Conservation (phyloP, 768 basidiomycete genomes). For the Termitomyces sp. region DNA sequence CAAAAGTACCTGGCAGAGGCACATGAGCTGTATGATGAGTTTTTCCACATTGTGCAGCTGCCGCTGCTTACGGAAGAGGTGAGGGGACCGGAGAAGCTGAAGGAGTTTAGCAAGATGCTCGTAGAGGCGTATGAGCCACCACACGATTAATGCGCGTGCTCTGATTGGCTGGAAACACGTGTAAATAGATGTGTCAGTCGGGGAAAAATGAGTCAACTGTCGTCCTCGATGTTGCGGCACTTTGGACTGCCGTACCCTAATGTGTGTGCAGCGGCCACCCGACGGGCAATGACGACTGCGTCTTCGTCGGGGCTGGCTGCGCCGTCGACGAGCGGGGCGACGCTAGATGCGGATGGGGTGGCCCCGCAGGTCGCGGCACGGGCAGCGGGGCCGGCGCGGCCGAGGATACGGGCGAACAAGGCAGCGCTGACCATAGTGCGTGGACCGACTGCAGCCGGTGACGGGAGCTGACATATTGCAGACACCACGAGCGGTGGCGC, state of each 20-base stretch:
- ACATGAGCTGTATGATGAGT: constrained; percentile 95
- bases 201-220: neutral
- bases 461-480: constrained; percentile 23
- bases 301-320: constrained; percentile 32
- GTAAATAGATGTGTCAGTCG: constrained; percentile 16
- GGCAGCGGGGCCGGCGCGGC: constrained; percentile 66
- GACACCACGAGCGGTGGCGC: constrained; percentile 75
- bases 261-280: constrained; percentile 28
- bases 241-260: constrained; percentile 25
- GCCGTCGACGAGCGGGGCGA: constrained; percentile 16
- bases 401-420: constrained; percentile 64
- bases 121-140: constrained; percentile 72
- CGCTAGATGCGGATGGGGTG: constrained; percentile 52
- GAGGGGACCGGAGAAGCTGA: constrained; percentile 88
- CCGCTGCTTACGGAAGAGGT: constrained; percentile 97
- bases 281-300: constrained; percentile 68
- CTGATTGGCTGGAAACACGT: constrained; percentile 15
- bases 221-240: constrained; percentile 20
- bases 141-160: constrained; percentile 27
- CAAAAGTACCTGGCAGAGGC: constrained; percentile 97
- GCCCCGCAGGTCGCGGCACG: constrained; percentile 70
- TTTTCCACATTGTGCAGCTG: constrained; percentile 94
- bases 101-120: constrained; percentile 90
- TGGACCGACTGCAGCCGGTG: constrained; percentile 10
- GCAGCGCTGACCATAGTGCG: constrained; percentile 73